Base-by-base conservation (phyloP, 2,329 filamentous ascomycete genomes). In the Gaeumannomyces tritici region DNA sequence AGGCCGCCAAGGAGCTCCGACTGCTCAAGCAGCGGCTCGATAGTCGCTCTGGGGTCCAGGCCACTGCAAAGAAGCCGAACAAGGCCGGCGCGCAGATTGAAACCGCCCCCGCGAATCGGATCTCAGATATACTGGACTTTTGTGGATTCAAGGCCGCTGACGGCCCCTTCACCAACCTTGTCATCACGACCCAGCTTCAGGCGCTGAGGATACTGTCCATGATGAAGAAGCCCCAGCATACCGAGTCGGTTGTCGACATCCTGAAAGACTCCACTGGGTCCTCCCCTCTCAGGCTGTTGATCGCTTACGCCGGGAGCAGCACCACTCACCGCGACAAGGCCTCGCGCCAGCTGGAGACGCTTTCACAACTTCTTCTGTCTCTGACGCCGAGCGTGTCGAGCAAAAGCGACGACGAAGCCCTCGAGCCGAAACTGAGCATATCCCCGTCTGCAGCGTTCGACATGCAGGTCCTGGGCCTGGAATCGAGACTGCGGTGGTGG, bases 1-100 rank as follows among this genome's bases (percentile, higher is more conserved):
- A 88, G 63, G 89, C 90, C 0, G 73, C 85, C 55, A 89, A 86
- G 69, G 89, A 93, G 68, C 71, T 93, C 63, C 78, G 83, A 55
- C 75, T 86, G 13, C 71, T 93, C 66, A 91, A 90, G 71, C 80
- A 76, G 64, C 80, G 85, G 35, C 68, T 93, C 56, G 84, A 89
- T 58, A 67, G 64, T n/a, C 63, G 67, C 28, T 27, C 64, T 11
- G 61, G 61, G 12, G 11, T 59, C 1, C 68, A 68, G 21, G 58
- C 63, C 9, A 73, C 76, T 51, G 29, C 29, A 29, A 66, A 66
- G 12, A 71, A 70, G 24, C 60, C 64, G 5, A 72, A 76, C 51
- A 78, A 76, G 63, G 61, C 68, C 2, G 61, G 66, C 54, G 62
- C 70, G 1, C 71, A 75, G 54, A 63, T 72, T 3, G 71, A 72